These are phyloP conservation scores for Penicillium sp. DNA, from an alignment of 2,329 filamentous ascomycete genomes.

Conservation along the genomic window DNA sequence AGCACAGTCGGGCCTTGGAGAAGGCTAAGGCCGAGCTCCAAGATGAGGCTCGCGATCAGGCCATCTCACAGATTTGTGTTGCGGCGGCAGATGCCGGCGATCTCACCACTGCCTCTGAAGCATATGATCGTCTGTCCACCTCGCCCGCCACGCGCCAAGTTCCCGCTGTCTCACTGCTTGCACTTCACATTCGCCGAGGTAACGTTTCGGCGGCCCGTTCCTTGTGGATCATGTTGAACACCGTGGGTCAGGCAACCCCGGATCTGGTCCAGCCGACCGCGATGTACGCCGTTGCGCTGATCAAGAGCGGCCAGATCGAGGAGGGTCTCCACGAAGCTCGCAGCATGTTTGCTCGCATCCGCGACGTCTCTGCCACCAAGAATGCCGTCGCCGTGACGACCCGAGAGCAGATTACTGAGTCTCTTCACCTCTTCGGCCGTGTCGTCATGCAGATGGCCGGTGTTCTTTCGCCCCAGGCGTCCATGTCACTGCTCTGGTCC, in stretches of 20 bases:
- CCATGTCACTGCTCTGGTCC: slow-evolving; percentile 59
- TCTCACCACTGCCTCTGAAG: slow-evolving; percentile 63
- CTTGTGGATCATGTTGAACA: slow-evolving; percentile 74
- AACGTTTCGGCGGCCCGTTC: slow-evolving; percentile 72
- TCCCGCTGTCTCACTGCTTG: slow-evolving; percentile 76
- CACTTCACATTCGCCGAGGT: slow-evolving; percentile 78
- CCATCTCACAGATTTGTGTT: slow-evolving; percentile 71
- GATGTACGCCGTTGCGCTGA: slow-evolving; percentile 86
- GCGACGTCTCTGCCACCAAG: slow-evolving; percentile 56
- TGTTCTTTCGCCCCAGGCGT: slow-evolving; percentile 53
- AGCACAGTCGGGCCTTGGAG: slow-evolving; percentile 69
- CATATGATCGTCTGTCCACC: slow-evolving; percentile 59
- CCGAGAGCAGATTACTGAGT: slow-evolving; percentile 81
- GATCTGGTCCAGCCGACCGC: slow-evolving; percentile 80
- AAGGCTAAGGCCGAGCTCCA: slow-evolving; percentile 64
- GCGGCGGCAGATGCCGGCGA: slow-evolving; percentile 77
- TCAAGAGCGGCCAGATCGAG: slow-evolving; percentile 79
- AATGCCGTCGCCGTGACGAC: slow-evolving; percentile 53
- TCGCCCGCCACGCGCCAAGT: slow-evolving; percentile 51
- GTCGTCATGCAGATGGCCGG: slow-evolving; percentile 55
- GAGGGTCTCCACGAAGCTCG: slow-evolving; percentile 77
- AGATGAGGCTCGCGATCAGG: slow-evolving; percentile 56
- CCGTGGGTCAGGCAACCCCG: slow-evolving; percentile 55
- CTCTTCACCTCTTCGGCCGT: slow-evolving; percentile 65
- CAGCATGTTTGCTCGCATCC: slow-evolving; percentile 81